Evolutionary conservation across 495 filamentous ascomycete genomes (phyloP).

Genomic region (Aspergillus mulundensis): DNA sequence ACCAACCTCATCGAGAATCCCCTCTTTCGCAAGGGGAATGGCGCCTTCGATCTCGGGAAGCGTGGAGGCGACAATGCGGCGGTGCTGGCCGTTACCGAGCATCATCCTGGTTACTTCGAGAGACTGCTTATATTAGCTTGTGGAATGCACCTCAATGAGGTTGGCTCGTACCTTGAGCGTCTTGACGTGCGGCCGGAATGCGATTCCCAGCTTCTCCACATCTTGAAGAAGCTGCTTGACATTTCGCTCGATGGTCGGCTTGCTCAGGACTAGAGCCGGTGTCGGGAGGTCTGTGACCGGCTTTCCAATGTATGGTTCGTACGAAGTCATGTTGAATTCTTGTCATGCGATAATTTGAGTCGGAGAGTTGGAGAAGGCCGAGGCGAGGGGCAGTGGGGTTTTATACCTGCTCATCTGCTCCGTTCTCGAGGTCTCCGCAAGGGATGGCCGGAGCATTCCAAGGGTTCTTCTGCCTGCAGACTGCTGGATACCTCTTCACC

Average conservation of each 20-base stretch:
- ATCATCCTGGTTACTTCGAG: constrained; percentile 32
- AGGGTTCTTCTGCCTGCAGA: neutral
- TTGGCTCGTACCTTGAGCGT: constrained; percentile 29
- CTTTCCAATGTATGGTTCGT: constrained; percentile 27
- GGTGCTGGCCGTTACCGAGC: constrained; percentile 28
- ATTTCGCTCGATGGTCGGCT: constrained; percentile 28
- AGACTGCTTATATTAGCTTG: constrained; percentile 17
- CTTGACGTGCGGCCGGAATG: constrained; percentile 35
- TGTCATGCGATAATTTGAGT: neutral
- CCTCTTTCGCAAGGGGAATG: constrained; percentile 28
- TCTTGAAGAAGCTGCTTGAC: constrained; percentile 26
- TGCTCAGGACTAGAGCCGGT: constrained; percentile 30
- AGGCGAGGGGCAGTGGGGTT: constrained; percentile 1
- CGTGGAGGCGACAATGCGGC: constrained; percentile 32
- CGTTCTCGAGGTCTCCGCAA: neutral
- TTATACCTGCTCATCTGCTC: constrained; percentile 9
- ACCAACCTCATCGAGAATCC: constrained; percentile 30
- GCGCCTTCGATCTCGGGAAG: constrained; percentile 28
- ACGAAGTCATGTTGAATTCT: constrained; percentile 23
- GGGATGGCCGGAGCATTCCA: neutral
- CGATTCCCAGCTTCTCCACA: constrained; percentile 29
- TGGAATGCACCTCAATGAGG: neutral
- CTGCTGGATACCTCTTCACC: neutral
- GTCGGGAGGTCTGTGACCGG: constrained; percentile 27
- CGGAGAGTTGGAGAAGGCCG: neutral